phyloP scores from a whole-genome alignment of 164 flowering plant species.

The Piper longum region DNA sequence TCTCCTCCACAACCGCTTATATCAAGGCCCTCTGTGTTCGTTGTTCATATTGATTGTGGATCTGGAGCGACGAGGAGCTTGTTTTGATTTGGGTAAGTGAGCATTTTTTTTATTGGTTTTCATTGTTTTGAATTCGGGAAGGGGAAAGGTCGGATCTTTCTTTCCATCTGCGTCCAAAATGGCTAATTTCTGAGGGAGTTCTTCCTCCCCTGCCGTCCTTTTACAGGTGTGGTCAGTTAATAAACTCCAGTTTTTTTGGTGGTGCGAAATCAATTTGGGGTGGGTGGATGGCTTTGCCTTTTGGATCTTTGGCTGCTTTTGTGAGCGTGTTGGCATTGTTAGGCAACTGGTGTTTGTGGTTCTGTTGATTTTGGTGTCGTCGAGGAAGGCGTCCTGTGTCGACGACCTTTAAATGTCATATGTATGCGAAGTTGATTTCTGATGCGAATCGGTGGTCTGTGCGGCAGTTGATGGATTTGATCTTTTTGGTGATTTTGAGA shows the following conservation, averaged over 20 bases:
- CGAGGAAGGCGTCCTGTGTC: neutral
- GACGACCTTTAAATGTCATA: too few species aligned
- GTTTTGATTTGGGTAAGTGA: neutral
- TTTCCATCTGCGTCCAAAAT: neutral
- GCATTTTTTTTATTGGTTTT: neutral
- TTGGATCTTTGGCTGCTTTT: neutral
- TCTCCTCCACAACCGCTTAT: neutral
- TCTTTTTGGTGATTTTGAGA: neutral
- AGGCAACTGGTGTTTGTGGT: neutral
- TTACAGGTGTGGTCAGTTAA: neutral
- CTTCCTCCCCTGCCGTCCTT: neutral
- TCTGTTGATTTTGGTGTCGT: neutral
- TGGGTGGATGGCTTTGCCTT: neutral
- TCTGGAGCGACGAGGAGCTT: neutral
- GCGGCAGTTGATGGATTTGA: neutral
- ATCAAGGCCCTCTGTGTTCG: neutral
- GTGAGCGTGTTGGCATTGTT: neutral
- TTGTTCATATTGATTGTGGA: neutral
- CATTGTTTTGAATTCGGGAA: neutral
- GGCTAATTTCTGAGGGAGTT: neutral
- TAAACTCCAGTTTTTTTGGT: neutral
- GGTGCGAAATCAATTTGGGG: neutral
- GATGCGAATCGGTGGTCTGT: too few species aligned
- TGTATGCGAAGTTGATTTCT: too few species aligned
- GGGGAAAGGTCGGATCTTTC: neutral